A percentile compares a stretch with the other conserved stretches of the same genome.
phyloP scores from a whole-genome alignment of 2,329 filamentous ascomycete species.

The Graphilbum fragrans region DNA sequence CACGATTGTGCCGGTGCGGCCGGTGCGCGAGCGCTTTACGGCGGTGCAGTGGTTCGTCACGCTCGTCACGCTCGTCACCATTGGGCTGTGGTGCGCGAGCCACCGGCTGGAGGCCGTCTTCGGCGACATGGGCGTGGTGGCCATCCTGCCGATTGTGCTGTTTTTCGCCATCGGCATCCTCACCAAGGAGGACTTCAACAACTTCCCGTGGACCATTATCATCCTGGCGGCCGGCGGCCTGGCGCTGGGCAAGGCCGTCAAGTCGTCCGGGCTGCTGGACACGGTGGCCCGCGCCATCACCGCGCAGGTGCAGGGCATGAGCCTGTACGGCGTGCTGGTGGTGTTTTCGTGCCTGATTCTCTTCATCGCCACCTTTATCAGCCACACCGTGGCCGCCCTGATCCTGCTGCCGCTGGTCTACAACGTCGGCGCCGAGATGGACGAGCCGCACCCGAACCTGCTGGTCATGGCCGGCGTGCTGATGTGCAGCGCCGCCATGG shows the following conservation, averaged over 20 bases:
- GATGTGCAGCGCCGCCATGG: conserved; percentile 98
- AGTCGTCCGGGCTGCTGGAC: conserved; percentile 81
- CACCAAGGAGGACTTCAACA: conserved; percentile 99
- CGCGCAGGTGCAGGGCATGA: conserved; percentile 59
- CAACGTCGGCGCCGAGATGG: conserved; percentile 75
- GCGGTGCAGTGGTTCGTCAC: conserved; percentile 90
- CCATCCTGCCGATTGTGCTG: conserved; percentile 86
- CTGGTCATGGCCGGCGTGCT: conserved; percentile 90
- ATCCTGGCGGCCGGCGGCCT: conserved; percentile 91
- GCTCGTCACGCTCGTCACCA: conserved; percentile 70
- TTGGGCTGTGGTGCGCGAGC: conserved; percentile 81
- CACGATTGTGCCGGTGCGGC: conserved; percentile 81
- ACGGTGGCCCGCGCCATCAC: conserved; percentile 76
- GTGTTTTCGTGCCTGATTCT: conserved; percentile 78
- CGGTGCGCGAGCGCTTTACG: conserved; percentile 78
- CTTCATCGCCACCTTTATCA: conserved; percentile 94
- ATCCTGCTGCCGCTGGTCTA: conserved; percentile 88
- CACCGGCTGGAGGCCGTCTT: conserved; percentile 81
- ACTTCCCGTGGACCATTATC: conserved; percentile 99
- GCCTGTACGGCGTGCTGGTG: conserved; percentile 73
- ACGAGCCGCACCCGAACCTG: conserved; percentile 82
- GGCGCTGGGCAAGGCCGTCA: conserved; percentile 86
- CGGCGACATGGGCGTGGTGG: conserved; percentile 96
- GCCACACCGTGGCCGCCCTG: conserved; percentile 88
- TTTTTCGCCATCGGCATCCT: conserved; percentile 96